Base-by-base conservation (phyloP, 192 early-diverging fungal species). In the Pecoramyces ruminantium region DNA sequence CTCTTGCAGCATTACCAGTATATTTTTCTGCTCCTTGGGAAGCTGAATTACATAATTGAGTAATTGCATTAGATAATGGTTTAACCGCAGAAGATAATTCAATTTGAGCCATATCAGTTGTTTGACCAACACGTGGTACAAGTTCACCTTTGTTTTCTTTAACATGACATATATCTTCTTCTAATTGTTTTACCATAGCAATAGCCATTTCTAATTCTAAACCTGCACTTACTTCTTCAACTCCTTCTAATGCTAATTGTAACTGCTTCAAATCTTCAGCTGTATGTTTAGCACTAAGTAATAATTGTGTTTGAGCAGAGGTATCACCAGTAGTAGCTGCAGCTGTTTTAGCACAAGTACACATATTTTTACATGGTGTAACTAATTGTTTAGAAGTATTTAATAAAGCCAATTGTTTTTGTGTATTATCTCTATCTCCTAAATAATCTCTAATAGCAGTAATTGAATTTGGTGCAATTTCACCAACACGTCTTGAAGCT, bases 331-430 rank as follows among this genome's bases (percentile, higher is more conserved):
- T 85, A 12, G 87, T 88, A 2, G 88, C 84, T 4, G 84, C 85
- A 2, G 90, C 85, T 25, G 81, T 80, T 58, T 86, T 85, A 8
- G 89, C 88, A 77, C 82, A 83, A 12, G 81, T 30, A 29, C 87
- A 78, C 4, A 88, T 79, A 13, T 79, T 28, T 25, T 79, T 80
- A 28, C 82, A 81, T 13, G 89, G 88, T 13, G 80, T 79, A 27
- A 91, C 77, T 79, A 90, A 83, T 78, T 84, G 82, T 80, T 90
- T 89, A 13, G 89, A 86, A 25, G 86, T 79, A 25, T 84, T 30
- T 18, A 90, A 83, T 30, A 91, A 81, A 38, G 89, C 87, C 38
- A 82, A 77, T 79, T 87, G 85, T 15, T 82, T 29, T 29, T 85
- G 82, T 16, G 85, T 67, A 80, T 91, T 86, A 12, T 83, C 82